Conservation (phyloP, 2,329 filamentous ascomycete genomes). For the Aspergillus pseudotamarii region DNA sequence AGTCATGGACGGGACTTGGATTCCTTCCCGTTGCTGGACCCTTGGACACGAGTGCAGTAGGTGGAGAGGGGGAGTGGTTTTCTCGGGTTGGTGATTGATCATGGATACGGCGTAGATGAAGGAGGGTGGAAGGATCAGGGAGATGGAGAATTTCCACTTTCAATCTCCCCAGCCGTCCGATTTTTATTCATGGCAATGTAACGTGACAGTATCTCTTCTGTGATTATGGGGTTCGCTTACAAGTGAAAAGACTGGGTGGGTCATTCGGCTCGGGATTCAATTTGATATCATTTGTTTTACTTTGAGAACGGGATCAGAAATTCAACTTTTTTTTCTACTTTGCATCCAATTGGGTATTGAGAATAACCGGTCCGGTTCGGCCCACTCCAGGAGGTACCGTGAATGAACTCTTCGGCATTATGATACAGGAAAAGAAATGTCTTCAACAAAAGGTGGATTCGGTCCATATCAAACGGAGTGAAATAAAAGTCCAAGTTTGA, state of each 20-base stretch:
- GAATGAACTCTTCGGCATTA: not conserved
- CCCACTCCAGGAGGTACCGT: slow-evolving; percentile 7
- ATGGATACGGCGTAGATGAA: not conserved
- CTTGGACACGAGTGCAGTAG: not conserved
- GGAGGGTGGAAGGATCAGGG: not conserved
- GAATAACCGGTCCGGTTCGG: not conserved
- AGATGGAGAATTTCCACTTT: not conserved
- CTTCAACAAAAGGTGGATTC: not conserved
- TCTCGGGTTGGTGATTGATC: not conserved
- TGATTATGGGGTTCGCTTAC: not conserved
- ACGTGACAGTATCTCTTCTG: not conserved
- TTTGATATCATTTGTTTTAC: not conserved
- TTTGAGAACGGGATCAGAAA: not conserved
- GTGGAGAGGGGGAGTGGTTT: not conserved
- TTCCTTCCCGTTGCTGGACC: not conserved
- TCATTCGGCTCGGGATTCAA: not conserved
- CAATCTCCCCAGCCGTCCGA: not conserved
- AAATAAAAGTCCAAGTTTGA: not conserved
- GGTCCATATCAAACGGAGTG: not conserved
- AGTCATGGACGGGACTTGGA: not conserved
- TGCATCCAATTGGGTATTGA: not conserved
- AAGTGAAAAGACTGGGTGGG: not conserved
- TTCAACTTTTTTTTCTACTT: not conserved
- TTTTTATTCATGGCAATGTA: not conserved
- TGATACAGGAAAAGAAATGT: not conserved